Percentiles rank a stretch among this genome's conserved stretches.
These are phyloP conservation scores for Kwoniella dendrophila DNA, from an alignment of 768 basidiomycete species.

Conservation along the genomic window DNA sequence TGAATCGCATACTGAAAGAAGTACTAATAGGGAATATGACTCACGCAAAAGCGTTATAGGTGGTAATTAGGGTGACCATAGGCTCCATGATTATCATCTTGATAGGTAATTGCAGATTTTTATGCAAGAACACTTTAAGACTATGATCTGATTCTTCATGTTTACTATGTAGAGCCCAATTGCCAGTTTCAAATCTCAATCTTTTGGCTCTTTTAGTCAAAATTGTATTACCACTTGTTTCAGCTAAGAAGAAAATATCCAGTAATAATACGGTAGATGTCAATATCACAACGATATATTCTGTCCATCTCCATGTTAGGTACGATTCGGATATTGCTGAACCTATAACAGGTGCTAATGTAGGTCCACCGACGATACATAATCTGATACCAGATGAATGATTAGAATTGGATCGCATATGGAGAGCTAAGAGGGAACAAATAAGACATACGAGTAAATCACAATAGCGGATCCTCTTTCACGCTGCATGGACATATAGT, in stretches of 20 bases:
- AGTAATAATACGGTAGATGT: conserved; percentile 40
- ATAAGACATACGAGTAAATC: conserved; percentile 39
- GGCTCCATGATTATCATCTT: conserved; percentile 52
- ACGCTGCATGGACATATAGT: conserved; percentile 15
- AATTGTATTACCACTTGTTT: conserved; percentile 54
- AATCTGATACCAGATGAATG: conserved; percentile 21
- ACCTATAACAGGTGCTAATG: conserved; percentile 53
- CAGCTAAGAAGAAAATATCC: conserved; percentile 50
- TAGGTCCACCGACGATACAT: conserved; percentile 55
- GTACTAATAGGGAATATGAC: no score
- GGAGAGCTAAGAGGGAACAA: background rate
- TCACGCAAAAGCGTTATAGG: conserved; percentile 25
- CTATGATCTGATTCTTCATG: conserved; percentile 51
- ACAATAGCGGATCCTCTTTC: conserved; percentile 50
- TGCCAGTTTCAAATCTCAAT: conserved; percentile 43
- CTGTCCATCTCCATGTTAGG: conserved; percentile 57
- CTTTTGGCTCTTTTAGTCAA: conserved; percentile 52
- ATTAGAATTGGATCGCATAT: background rate
- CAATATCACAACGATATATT: conserved; percentile 54
- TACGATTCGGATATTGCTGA: conserved; percentile 44
- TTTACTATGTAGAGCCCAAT: conserved; percentile 51
- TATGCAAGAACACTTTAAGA: conserved; percentile 49
- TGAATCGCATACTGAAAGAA: background rate
- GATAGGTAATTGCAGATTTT: conserved; percentile 48
- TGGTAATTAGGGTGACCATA: conserved; percentile 42